Evolutionary conservation across 805 yeast species (phyloP).

Genomic region (Lipomyces japonicus): DNA sequence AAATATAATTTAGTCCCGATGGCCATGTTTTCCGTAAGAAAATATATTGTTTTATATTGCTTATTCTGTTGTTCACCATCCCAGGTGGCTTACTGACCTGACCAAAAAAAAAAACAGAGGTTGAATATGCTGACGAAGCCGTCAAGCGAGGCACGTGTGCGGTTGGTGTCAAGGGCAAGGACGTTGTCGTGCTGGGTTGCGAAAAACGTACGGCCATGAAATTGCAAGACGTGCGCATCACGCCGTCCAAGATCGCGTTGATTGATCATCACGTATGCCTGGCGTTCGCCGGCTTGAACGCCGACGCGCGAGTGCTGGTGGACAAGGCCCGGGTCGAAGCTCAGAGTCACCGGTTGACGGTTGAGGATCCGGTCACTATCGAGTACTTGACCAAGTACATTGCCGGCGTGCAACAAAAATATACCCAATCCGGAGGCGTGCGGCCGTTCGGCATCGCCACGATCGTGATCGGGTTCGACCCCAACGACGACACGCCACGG

Average conservation of each 20-base stretch:
- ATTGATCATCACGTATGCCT: conserved; percentile 86
- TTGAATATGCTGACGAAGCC: conserved; percentile 95
- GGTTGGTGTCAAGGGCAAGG: conserved; percentile 89
- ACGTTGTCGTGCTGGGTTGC: conserved; percentile 89
- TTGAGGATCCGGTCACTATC: conserved; percentile 88
- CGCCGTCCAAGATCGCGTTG: conserved; percentile 90
- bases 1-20: conserved; percentile 75
- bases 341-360: conserved; percentile 86
- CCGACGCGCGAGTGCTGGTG: conserved; percentile 93
- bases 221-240: conserved; percentile 92
- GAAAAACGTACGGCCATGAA: conserved; percentile 94
- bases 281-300: conserved; percentile 96
- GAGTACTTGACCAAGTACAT: conserved; percentile 91
- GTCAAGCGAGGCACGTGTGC: conserved; percentile 98
- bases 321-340: conserved; percentile 97
- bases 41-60: background rate
- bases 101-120: conserved; percentile 53
- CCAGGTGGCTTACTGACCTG: background rate
- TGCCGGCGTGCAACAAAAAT: conserved; percentile 96
- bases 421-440: conserved; percentile 97
- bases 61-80: background rate
- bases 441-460: conserved; percentile 97
- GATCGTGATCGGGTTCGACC: conserved; percentile 92
- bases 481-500: conserved; percentile 72
- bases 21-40: conserved; percentile 90